Evolutionary conservation across 2,329 filamentous ascomycete species (phyloP), one percentile per base, ranked within the genome.

Genomic region (Geosmithia putterillii): DNA sequence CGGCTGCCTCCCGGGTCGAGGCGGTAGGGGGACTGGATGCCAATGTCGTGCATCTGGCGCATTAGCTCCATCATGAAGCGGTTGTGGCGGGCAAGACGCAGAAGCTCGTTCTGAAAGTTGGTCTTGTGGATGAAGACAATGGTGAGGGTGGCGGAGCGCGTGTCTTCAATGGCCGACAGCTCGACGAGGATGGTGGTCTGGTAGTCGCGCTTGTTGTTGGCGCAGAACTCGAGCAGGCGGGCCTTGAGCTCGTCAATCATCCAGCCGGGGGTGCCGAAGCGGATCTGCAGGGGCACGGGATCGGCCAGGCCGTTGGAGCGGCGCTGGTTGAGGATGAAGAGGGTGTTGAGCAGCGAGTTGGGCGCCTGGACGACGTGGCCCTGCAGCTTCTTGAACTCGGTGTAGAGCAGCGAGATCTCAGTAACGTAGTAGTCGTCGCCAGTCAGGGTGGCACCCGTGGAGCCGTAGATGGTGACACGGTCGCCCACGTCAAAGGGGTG

Each of bases 321-420:
- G 39, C 90, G 81, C 65, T 95, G 88, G 61, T 96, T 96, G 38
- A 95, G 79, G 48, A 96, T 94, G 63, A 95, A 95, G 1, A 96
- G 73, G 0, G 79, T 87, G 63, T 95, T 96, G 44, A 96, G 74
- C 34, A 95, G 80, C 45, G 84, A 94, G 72, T 96, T 96, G 10
- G 90, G 90, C 1, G 90, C 90, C 61, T 95, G 90, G 0, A 96
- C 90, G 20, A 95, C 83, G 54, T 95, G 89, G 2, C 90, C 90
- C 61, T 95, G 83, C 85, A 95, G 90, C 70, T 95, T 95, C 72
- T 95, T 95, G 69, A 95, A 95, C 56, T 95, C 90, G 14, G 90
- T 96, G 59, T 92, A 96, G 15, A 95, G 73, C 1, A 96, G 72
- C 2, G 87, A 84, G 44, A 96, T 94, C 56, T 95, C 86, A 44